Evolutionary conservation across 768 basidiomycete genomes (phyloP), one percentile per base, ranked within the genome.

Genomic region (Leccinum arenicola): DNA sequence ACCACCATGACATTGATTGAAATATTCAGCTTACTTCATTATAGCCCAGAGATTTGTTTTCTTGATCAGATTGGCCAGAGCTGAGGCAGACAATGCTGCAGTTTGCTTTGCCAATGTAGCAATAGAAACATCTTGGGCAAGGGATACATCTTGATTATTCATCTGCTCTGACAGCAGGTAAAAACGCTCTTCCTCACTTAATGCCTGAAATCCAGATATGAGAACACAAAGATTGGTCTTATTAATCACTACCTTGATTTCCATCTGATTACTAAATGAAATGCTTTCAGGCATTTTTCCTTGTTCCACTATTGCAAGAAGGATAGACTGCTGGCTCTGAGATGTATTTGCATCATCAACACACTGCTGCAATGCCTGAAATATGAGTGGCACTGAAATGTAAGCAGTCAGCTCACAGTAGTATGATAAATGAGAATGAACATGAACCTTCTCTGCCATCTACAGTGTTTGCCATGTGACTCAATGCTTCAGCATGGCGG

Each of bases 191-290:
- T 72, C 67, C 74, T 98, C 96, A 60, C 79, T 84, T 0, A 93
- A 93, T 17, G 89, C 91, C 94, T 97, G 62, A 2, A 52, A 8
- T 29, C 29, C 27, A 56, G 50, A 35, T 23, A 1, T 58, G 4
- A 59, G 40, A 51, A 33, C 6, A 31, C 3, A 21, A 8, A 23
- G 3, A 60, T 14, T 14, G 50, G 31, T 23, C 14, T 43, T 58
- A 6, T 43, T 11, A 17, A 6, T 38, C 17, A 73, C 35, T 61
- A 93, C 94, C 77, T 91, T 84, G 48, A 95, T 83, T 1, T 72
- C 68, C 21, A 97, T 76, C 63, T 93, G 89, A 67, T 95, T 91
- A 69, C 97, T 98, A 76, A 98, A 96, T 23, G 89, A 68, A 2
- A 96, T 73, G 3, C 79, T 78, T 1, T 82, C 68, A 2, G 91